Evolutionary conservation across 2,329 filamentous ascomycete genomes (phyloP), one percentile per base, ranked within the genome.

Genomic region (Ascochyta clinopodiicola): DNA sequence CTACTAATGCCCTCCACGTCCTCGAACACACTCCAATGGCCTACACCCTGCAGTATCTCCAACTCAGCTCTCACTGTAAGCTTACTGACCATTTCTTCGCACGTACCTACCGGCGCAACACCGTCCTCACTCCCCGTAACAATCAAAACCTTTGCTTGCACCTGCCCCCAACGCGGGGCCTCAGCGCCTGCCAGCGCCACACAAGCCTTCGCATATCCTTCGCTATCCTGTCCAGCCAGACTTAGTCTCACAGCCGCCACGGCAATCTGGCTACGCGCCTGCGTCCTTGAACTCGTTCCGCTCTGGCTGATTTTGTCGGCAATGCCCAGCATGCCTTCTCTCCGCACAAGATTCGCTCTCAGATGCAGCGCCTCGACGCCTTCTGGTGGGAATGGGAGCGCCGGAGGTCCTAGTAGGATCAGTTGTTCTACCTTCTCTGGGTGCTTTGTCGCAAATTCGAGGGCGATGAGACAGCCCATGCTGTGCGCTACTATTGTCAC

Each of bases 201-300:
- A 37, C 80, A 82, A 0, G 76, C 82, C 57, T 85, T 86, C 1
- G 83, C 83, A 64, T 84, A 86, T 1, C 80, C 80, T 57, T 86
- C 82, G 0, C 80, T 74, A 58, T 84, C 79, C 57, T 83, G 81
- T 0, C 74, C 67, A 0, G 83, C 66, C 2, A 86, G 67, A 5
- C 77, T 80, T 24, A 80, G 61, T 6, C 78, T 66, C 8, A 80
- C 69, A 0, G 81, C 79, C 2, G 77, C 66, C 9, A 78, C 54
- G 1, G 77, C 78, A 1, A 83, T 51, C 0, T 75, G 73, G n/a
- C 78, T 79, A 0, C 64, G 60, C 0, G 57, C 49, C 56, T 78
- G 75, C 4, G 75, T 78, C 21, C 70, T 64, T 1, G 61, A 51
- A 1, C 79, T 80, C 1, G 75, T 78, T 2, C 71, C 75, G 15